These are phyloP conservation scores for Linum trigynum DNA, from an alignment of 345 rosid genomes.

Conservation along the genomic window DNA sequence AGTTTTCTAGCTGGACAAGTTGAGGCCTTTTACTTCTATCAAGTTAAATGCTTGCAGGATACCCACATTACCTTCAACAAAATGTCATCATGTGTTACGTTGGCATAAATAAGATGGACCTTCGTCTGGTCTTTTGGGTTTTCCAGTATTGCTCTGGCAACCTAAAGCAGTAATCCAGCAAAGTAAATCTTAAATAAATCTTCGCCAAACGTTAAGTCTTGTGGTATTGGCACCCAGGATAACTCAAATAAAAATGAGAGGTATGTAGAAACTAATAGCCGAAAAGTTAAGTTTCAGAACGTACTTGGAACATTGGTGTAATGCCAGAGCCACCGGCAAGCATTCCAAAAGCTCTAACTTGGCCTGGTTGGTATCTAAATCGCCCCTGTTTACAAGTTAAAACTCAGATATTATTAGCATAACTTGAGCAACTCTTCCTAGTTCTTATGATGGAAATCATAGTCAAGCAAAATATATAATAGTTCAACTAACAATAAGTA, in stretches of 20 bases:
- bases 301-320: slow-evolving; percentile 98
- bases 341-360: slow-evolving; percentile 95
- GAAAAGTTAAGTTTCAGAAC: background rate
- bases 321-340: slow-evolving; percentile 98
- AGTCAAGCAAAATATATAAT: background rate
- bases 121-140: slow-evolving; percentile 76
- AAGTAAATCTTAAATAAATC: slow-evolving; percentile 4
- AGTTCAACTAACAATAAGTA: too few species aligned
- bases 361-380: slow-evolving; percentile 76
- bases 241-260: background rate
- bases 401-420: background rate
- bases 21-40: too few species aligned
- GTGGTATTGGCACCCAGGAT: slow-evolving; percentile 2
- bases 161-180: slow-evolving; percentile 36
- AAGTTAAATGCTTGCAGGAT: background rate
- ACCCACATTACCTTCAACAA: slow-evolving; percentile 62
- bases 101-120: slow-evolving; percentile 85
- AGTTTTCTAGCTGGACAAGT: too few species aligned
- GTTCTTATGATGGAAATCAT: background rate
- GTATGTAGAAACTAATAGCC: background rate
- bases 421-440: too few species aligned
- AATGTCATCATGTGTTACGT: slow-evolving; percentile 81
- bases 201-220: background rate
- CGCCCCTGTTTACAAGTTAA: slow-evolving; percentile 55
- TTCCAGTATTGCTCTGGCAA: slow-evolving; percentile 82